Evolutionary conservation across 2,329 filamentous ascomycete species (phyloP).

Genomic region (Fusarium ramigenum): DNA sequence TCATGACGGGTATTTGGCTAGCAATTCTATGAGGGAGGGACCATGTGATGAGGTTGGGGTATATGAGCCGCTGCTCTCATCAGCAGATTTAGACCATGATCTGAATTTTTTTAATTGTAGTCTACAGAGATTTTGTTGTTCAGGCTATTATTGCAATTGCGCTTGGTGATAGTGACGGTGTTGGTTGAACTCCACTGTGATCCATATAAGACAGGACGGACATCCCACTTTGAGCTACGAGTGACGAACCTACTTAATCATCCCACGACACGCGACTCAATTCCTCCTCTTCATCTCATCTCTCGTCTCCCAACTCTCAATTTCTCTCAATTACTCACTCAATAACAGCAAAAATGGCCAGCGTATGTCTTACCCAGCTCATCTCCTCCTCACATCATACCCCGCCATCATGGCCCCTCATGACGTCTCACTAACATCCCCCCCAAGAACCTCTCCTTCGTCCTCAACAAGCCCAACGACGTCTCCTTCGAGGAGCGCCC

Average conservation of each 20-base stretch:
- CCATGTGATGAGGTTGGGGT: constrained; percentile 31
- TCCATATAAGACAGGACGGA: constrained; percentile 35
- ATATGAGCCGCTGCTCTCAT: constrained; percentile 37
- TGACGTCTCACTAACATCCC: constrained; percentile 17
- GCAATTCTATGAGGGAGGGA: not conserved
- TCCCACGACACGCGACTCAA: not conserved
- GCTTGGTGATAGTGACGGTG: not conserved
- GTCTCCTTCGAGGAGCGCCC: constrained; percentile 81
- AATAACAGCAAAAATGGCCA: constrained; percentile 36
- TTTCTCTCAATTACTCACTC: not conserved
- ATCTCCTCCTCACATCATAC: not conserved
- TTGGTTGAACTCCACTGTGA: constrained; percentile 25
- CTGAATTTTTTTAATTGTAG: not conserved
- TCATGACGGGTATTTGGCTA: constrained; percentile 11
- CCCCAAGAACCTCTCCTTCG: constrained; percentile 80
- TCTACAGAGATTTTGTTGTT: not conserved
- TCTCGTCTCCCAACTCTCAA: rapidly evolving
- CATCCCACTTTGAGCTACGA: constrained; percentile 9
- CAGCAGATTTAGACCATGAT: constrained; percentile 33
- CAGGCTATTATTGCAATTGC: constrained; percentile 10
- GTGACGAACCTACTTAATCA: constrained; percentile 10
- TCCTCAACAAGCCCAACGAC: constrained; percentile 79
- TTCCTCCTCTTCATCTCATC: not conserved
- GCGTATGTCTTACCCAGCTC: constrained; percentile 26
- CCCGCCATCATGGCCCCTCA: constrained; percentile 31